phyloP scores from a whole-genome alignment of 1,284 basidiomycete genomes.

The Ganoderma lucidum region DNA sequence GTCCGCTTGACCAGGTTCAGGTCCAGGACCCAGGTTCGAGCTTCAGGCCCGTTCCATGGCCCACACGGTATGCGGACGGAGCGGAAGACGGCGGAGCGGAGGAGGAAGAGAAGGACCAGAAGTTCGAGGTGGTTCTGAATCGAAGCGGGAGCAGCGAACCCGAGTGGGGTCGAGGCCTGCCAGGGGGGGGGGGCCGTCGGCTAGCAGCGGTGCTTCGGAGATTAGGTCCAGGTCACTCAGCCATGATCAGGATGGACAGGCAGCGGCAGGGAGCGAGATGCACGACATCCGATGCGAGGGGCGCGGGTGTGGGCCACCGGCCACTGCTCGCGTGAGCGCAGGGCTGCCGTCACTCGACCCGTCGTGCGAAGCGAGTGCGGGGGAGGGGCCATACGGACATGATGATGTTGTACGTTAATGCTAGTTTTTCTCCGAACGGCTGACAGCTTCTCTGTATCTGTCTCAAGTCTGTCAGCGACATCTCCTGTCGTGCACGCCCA shows the following conservation, averaged over 20 bases:
- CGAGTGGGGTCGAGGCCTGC: not conserved
- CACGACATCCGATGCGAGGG: constrained; percentile 1
- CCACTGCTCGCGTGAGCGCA: constrained; percentile 2
- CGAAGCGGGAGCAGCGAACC: not conserved
- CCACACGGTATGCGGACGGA: not conserved
- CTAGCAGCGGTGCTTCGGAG: not conserved
- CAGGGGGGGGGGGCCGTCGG: not conserved
- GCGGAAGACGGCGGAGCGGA: constrained; percentile 3
- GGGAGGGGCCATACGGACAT: not conserved
- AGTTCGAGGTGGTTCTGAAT: not conserved
- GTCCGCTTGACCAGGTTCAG: not conserved
- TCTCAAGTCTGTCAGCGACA: not conserved
- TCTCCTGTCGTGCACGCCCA: not conserved
- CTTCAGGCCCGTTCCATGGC: not conserved
- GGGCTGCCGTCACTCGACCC: not conserved
- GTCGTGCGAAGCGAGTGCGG: constrained; percentile 2
- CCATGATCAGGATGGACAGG: not conserved
- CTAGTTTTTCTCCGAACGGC: constrained; percentile 2
- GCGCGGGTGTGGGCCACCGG: constrained; percentile 1
- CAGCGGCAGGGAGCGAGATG: constrained; percentile 7
- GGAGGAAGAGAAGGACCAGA: constrained; percentile 3
- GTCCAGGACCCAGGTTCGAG: not conserved
- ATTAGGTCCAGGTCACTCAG: constrained; percentile 2
- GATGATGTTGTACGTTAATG: constrained; percentile 3
- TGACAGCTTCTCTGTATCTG: constrained; percentile 7